Percentiles rank a stretch among this genome's conserved stretches.
phyloP scores from a whole-genome alignment of 192 early-diverging fungal genomes.

The Umbelopsis ramanniana region DNA sequence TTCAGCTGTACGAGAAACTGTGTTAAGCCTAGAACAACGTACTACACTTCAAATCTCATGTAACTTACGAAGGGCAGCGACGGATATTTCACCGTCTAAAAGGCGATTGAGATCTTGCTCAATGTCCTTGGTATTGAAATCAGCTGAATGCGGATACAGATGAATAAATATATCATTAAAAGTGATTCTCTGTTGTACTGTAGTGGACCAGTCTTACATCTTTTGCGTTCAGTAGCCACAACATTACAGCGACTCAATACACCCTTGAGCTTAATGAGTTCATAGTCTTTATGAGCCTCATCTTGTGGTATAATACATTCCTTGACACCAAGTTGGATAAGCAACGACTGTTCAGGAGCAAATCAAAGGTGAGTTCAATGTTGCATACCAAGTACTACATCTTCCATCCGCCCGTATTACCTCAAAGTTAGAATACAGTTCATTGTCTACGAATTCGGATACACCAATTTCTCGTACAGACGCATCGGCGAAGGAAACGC shows the following conservation, averaged over 20 bases:
- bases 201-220: slow-evolving; percentile 39
- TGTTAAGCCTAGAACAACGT: neutral
- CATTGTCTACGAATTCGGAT: slow-evolving; percentile 91
- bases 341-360: slow-evolving; percentile 60
- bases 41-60: too few relatives aligned
- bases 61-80: slow-evolving; percentile 67
- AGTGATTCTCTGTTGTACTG: neutral
- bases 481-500: slow-evolving; percentile 89
- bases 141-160: slow-evolving; percentile 33
- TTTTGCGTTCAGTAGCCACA: slow-evolving; percentile 71
- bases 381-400: neutral
- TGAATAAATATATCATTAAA: neutral
- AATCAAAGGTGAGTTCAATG: neutral
- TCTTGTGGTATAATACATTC: slow-evolving; percentile 78
- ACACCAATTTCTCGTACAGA: slow-evolving; percentile 80
- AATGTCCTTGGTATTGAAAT: slow-evolving; percentile 77
- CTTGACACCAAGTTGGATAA: slow-evolving; percentile 93
- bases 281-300: slow-evolving; percentile 64
- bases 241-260: slow-evolving; percentile 80
- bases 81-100: slow-evolving; percentile 66
- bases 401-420: slow-evolving; percentile 37
- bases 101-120: slow-evolving; percentile 88
- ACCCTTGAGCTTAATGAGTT: slow-evolving; percentile 67
- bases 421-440: slow-evolving; percentile 93
- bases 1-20: slow-evolving; percentile 53